Conservation (phyloP, 2,329 filamentous ascomycete genomes). For the Diaporthe sp. region DNA sequence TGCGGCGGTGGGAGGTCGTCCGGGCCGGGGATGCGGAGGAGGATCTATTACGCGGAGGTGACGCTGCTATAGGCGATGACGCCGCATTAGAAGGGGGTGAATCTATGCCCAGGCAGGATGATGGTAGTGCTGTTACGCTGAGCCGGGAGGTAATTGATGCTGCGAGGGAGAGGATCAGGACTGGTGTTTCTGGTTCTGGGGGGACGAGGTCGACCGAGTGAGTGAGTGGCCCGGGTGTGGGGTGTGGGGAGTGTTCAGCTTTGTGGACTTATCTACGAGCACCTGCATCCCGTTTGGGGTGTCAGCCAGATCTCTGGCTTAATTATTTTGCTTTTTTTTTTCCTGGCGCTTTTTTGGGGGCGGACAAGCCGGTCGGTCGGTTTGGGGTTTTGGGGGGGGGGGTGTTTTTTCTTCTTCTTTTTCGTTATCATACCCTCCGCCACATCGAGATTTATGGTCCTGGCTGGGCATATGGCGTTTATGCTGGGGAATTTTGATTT, state of each 20-base stretch:
- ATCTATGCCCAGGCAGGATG: constrained; percentile 24
- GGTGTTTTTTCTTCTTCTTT: background rate
- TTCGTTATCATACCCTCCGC: constrained; percentile 1
- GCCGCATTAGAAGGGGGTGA: background rate
- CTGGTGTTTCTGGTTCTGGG: background rate
- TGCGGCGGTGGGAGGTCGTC: constrained; percentile 62
- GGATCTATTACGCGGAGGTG: no score
- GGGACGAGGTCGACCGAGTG: background rate
- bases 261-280: background rate
- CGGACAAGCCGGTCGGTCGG: background rate
- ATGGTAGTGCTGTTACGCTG: constrained; percentile 10
- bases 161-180: constrained; percentile 18
- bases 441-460: background rate
- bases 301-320: background rate
- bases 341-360: background rate
- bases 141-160: constrained; percentile 16
- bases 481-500: background rate
- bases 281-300: background rate
- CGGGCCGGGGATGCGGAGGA: constrained; percentile 39
- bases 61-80: background rate
- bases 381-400: background rate
- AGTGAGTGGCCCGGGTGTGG: background rate
- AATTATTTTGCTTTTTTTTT: background rate
- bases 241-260: background rate
- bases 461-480: constrained; percentile 12